Percentiles rank a stretch among this genome's conserved stretches.
These are phyloP conservation scores for Neofusicoccum sp. DNA, from an alignment of 2,329 filamentous ascomycete genomes.

Conservation along the genomic window DNA sequence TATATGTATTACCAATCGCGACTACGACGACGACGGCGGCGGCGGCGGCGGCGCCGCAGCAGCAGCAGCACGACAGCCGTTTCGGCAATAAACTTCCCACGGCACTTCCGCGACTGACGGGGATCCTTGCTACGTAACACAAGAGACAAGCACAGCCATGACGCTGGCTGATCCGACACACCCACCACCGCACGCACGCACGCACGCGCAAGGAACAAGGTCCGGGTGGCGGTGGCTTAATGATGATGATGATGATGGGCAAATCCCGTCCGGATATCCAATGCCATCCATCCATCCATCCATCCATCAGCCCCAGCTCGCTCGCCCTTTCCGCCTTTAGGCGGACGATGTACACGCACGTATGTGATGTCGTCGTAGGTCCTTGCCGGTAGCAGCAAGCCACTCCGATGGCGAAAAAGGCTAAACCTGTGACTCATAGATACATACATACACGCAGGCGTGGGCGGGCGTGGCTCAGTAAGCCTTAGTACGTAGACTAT, in stretches of 20 bases:
- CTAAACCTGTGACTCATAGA: conserved; percentile 8
- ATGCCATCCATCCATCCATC: too few relatives aligned
- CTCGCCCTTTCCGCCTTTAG: too few relatives aligned
- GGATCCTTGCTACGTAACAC: neutral
- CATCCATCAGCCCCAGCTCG: too few relatives aligned
- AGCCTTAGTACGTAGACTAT: too few relatives aligned
- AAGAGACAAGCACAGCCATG: conserved; percentile 2
- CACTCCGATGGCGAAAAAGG: neutral
- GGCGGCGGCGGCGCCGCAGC: neutral
- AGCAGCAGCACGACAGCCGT: neutral
- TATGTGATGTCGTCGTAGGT: neutral
- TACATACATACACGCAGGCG: neutral
- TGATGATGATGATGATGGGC: neutral
- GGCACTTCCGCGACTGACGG: neutral
- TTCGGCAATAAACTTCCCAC: conserved; percentile 2
- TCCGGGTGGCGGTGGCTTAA: neutral
- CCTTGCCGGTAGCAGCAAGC: neutral
- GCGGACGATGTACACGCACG: neutral
- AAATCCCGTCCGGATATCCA: too few relatives aligned
- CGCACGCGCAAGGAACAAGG: neutral
- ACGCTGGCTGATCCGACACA: conserved; percentile 2
- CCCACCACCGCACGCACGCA: neutral
- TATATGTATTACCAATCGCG: neutral
- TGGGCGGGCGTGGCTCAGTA: too few relatives aligned
- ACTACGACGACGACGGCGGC: neutral